Percentiles rank a stretch among this genome's conserved stretches.
Evolutionary conservation across 1,139 yeast species (phyloP).

Genomic region (Geotrichum armillariae): DNA sequence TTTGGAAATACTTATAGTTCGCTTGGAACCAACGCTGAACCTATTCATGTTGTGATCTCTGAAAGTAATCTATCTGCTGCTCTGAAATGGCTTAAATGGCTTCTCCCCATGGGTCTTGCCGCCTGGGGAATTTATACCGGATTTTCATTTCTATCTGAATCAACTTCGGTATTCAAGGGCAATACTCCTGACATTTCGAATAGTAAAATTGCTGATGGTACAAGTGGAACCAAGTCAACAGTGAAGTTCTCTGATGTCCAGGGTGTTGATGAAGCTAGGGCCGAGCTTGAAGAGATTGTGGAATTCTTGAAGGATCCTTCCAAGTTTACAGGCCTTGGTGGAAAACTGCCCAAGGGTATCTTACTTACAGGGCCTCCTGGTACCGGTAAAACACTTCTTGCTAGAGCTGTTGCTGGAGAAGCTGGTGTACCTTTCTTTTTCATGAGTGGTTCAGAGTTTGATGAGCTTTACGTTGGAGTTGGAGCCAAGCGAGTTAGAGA

Average conservation of each 20-base stretch:
- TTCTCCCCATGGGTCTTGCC: conserved; percentile 72
- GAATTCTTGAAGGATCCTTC: conserved; percentile 96
- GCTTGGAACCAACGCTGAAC: conserved; percentile 53
- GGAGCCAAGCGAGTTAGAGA: conserved; percentile 98
- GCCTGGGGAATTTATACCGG: conserved; percentile 58
- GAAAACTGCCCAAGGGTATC: conserved; percentile 96
- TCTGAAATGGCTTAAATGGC: conserved; percentile 88
- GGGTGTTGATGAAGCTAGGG: conserved; percentile 98
- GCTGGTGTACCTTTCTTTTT: conserved; percentile 98
- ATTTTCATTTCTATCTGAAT: conserved; percentile 77
- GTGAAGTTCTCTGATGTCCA: conserved; percentile 91
- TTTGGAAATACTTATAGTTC: conserved; percentile 13
- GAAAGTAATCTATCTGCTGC: conserved; percentile 77
- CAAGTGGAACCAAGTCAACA: conserved; percentile 75
- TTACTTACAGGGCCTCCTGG: conserved; percentile 98
- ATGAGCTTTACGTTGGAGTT: conserved; percentile 96
- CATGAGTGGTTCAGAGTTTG: conserved; percentile 98
- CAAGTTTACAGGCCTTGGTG: conserved; percentile 94
- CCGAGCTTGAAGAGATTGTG: conserved; percentile 94
- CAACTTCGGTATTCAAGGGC: conserved; percentile 79
- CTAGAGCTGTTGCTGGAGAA: conserved; percentile 99
- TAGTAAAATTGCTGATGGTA: conserved; percentile 36
- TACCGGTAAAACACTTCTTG: conserved; percentile 96
- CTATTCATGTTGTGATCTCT: conserved; percentile 87
- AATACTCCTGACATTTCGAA: conserved; percentile 60